Evolutionary conservation across 352 stramenopile genomes (phyloP), one percentile per base, ranked within the genome.

Genomic region (Blastocystis sp.): DNA sequence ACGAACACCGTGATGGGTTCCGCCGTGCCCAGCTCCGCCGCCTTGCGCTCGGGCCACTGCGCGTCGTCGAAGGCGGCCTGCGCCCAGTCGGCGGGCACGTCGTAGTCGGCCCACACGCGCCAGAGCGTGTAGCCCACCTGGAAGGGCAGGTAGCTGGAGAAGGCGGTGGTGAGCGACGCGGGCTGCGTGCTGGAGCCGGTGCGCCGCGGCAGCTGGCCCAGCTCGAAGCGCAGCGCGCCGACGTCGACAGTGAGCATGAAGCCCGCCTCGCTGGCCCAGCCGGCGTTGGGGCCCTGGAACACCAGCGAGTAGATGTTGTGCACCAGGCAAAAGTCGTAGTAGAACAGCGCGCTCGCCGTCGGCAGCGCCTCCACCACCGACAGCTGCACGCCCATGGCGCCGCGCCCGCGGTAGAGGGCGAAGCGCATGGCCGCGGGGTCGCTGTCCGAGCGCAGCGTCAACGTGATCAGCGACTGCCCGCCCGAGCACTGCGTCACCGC

Each of bases 141-240:
- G 59, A 81, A 81, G 28, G 71, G 71, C 10, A 81, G 71, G 52
- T 64, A 81, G 17, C 43, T 66, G 2, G 71, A 81, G 52, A 81
- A 81, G 2, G 52, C 52, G 28, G 52, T 43, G 17, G 43, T 62
- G 38, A 64, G 21, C 34, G 7, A 23, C 9, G 45, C 38, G 0
- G 71, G 71, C 9, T 43, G 3, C 4, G 17, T n/a, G 34, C 23
- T 21, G 2, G 69, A 79, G 4, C 21, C 52, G 62, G 65, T 48
- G 34, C 71, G 45, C 19, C 2, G 10, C 7, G 52, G 52, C 2
- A 81, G 43, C 71, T 66, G 62, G 21, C 4, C 71, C 71, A 81
- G 62, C 19, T 38, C 34, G 1, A 66, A 19, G 28, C 11, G 17
- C 23, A 81, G 52, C 17, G n/a, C 38, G 19, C 71, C 71, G 17